These are phyloP conservation scores for Phytophthora pistaciae DNA, from an alignment of 352 stramenopile genomes.

Conservation along the genomic window DNA sequence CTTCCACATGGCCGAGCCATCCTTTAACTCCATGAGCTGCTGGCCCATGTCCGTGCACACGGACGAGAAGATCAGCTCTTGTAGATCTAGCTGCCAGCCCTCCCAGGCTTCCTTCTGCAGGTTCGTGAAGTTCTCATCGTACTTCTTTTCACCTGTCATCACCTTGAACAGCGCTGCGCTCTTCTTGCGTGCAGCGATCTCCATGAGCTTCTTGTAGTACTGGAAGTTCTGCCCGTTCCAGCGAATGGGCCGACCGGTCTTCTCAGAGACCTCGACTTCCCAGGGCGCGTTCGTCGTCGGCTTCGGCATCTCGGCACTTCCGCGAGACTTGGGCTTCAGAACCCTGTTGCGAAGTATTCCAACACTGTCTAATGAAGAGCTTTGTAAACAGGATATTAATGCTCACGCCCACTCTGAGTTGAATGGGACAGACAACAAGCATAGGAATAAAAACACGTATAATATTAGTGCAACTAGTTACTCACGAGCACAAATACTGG, in stretches of 20 bases:
- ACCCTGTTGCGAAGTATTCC: background rate
- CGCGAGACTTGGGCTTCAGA: background rate
- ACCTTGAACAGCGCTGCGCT: too few species aligned
- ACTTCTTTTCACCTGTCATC: background rate
- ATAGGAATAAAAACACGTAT: too few species aligned
- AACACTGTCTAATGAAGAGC: too few species aligned
- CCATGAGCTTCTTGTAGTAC: constrained; percentile 9
- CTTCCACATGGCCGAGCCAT: constrained; percentile 7
- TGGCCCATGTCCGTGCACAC: constrained; percentile 14
- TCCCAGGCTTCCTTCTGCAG: constrained; percentile 8
- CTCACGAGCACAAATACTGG: too few species aligned
- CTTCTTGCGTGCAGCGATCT: too few species aligned
- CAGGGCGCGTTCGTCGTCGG: constrained; percentile 3
- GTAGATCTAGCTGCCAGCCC: background rate
- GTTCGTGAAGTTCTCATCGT: background rate
- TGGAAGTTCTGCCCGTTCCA: constrained; percentile 19
- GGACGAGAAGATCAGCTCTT: constrained; percentile 2
- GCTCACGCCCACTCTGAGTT: too few species aligned
- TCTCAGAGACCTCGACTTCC: constrained; percentile 21
- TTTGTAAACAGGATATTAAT: too few species aligned
- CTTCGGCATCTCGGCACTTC: constrained; percentile 1
- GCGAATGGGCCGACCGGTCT: constrained; percentile 6
- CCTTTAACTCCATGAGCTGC: constrained; percentile 12
- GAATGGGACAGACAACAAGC: too few species aligned
- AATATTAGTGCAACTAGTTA: too few species aligned